phyloP scores from a whole-genome alignment of 371 early-diverging fungal genomes.

The Mucor indicus region DNA sequence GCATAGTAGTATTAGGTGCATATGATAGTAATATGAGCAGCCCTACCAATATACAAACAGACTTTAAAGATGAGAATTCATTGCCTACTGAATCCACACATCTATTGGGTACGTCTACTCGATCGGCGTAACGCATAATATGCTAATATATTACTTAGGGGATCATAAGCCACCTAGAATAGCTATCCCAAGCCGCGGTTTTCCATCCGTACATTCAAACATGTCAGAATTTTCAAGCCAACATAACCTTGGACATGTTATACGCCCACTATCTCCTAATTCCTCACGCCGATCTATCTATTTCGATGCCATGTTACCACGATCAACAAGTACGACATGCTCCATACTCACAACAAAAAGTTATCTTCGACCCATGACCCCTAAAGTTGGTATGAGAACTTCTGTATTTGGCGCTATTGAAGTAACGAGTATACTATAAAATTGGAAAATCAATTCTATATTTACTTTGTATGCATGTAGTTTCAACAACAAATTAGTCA shows the following conservation, averaged over 20 bases:
- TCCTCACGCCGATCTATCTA: constrained; percentile 23
- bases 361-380: constrained; percentile 37
- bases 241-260: constrained; percentile 31
- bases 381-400: constrained; percentile 44
- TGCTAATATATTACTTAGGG: too few species aligned
- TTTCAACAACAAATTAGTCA: constrained; percentile 36
- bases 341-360: constrained; percentile 23
- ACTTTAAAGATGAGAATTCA: too few species aligned
- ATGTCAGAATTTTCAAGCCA: constrained; percentile 14
- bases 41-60: too few species aligned
- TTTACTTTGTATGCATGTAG: too few species aligned
- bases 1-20: constrained; percentile 41
- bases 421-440: constrained; percentile 27
- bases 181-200: constrained; percentile 28
- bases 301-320: constrained; percentile 19
- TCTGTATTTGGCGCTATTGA: constrained; percentile 51
- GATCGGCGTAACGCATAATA: too few species aligned
- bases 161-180: constrained; percentile 19
- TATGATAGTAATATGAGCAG: too few species aligned
- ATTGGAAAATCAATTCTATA: too few species aligned
- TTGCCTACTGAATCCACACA: too few species aligned
- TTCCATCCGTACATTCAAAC: constrained; percentile 12
- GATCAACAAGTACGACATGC: constrained; percentile 29
- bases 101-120: too few species aligned
- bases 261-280: constrained; percentile 31